These are phyloP conservation scores for Nakazawaea wyomingensis DNA, from an alignment of 805 yeast genomes.

Conservation along the genomic window DNA sequence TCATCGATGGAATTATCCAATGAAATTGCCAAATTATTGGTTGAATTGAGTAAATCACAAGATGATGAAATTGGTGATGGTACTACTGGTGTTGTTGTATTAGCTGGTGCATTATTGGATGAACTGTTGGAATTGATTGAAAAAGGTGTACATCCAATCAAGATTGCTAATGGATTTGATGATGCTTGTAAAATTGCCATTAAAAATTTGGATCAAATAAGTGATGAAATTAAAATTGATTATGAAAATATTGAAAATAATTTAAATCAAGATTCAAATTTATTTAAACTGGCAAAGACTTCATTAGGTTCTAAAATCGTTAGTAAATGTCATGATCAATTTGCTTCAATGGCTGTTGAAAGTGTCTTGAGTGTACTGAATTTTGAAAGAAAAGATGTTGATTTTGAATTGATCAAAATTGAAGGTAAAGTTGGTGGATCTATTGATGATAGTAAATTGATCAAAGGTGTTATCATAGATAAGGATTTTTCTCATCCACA, in stretches of 20 bases:
- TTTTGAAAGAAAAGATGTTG: slow-evolving; percentile 88
- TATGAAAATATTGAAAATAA: slow-evolving; percentile 33
- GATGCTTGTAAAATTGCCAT: slow-evolving; percentile 94
- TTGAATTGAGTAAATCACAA: slow-evolving; percentile 89
- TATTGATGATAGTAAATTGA: slow-evolving; percentile 75
- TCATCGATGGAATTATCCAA: slow-evolving; percentile 94
- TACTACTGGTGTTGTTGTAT: slow-evolving; percentile 96
- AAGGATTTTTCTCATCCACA: slow-evolving; percentile 98
- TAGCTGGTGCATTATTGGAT: slow-evolving; percentile 90
- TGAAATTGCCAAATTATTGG: slow-evolving; percentile 92
- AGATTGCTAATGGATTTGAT: slow-evolving; percentile 95
- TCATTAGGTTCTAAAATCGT: slow-evolving; percentile 95
- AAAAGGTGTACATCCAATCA: slow-evolving; percentile 95
- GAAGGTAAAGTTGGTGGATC: slow-evolving; percentile 97
- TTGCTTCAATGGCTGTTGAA: slow-evolving; percentile 96
- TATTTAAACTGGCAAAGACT: slow-evolving; percentile 89
- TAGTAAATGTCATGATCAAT: slow-evolving; percentile 86
- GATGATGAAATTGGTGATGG: slow-evolving; percentile 99
- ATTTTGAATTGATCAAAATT: slow-evolving; percentile 91
- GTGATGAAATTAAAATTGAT: slow-evolving; percentile 57
- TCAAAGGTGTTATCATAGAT: slow-evolving; percentile 89
- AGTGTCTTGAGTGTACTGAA: slow-evolving; percentile 92
- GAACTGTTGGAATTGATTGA: slow-evolving; percentile 93
- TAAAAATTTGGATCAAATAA: slow-evolving; percentile 63
- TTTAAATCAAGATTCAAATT: slow-evolving; percentile 40